Evolutionary conservation across 192 early-diverging fungal genomes (phyloP).

Genomic region (Thamnidium elegans): DNA sequence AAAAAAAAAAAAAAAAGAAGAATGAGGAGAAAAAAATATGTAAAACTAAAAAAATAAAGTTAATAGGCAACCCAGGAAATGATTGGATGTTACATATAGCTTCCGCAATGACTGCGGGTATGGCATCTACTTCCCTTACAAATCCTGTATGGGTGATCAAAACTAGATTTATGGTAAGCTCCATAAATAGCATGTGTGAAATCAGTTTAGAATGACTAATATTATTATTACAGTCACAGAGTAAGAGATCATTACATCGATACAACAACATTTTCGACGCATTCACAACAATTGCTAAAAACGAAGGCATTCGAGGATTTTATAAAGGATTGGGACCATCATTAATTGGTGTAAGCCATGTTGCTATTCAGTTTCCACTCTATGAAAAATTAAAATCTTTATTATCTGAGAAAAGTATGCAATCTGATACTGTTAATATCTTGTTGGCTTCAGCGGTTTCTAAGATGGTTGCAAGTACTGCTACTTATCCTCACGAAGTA

Average conservation of each 20-base stretch:
- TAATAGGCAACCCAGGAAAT: slow-evolving; percentile 35
- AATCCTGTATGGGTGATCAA: slow-evolving; percentile 94
- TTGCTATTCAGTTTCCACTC: slow-evolving; percentile 92
- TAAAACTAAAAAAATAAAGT: background rate
- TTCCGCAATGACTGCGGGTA: slow-evolving; percentile 84
- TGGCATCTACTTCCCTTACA: slow-evolving; percentile 70
- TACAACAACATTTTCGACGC: slow-evolving; percentile 85
- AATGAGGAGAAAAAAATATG: background rate
- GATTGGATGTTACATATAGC: slow-evolving; percentile 70
- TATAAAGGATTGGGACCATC: slow-evolving; percentile 92
- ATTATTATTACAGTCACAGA: slow-evolving; percentile 65
- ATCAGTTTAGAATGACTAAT: too few species aligned
- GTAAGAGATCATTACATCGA: slow-evolving; percentile 64
- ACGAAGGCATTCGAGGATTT: slow-evolving; percentile 80
- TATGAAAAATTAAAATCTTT: slow-evolving; percentile 86
- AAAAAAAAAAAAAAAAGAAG: background rate
- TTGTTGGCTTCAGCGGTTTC: slow-evolving; percentile 78
- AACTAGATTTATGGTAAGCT: slow-evolving; percentile 77
- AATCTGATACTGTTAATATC: slow-evolving; percentile 48
- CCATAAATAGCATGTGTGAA: background rate
- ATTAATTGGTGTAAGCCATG: slow-evolving; percentile 91
- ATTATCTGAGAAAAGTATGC: slow-evolving; percentile 42
- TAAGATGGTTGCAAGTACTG: slow-evolving; percentile 85
- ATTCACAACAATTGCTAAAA: slow-evolving; percentile 66
- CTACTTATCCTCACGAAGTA: slow-evolving; percentile 96